phyloP scores from a whole-genome alignment of 1,284 basidiomycete species.

The Laetiporus sulphureus region DNA sequence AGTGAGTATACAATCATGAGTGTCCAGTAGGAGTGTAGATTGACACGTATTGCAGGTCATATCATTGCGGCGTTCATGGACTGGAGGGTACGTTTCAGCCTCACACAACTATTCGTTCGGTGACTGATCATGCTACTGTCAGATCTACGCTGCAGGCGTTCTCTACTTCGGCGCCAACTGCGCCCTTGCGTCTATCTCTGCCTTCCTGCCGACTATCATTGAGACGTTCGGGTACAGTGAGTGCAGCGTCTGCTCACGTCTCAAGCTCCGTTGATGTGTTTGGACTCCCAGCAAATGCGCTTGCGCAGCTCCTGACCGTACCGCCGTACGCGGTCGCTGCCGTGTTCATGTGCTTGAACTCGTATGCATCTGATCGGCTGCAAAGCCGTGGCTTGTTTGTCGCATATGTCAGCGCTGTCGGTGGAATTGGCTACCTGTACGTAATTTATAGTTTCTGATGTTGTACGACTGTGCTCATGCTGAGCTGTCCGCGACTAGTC shows the following conservation, averaged over 20 bases:
- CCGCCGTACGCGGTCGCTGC: slow-evolving; percentile 78
- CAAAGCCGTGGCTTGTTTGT: slow-evolving; percentile 67
- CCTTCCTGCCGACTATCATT: slow-evolving; percentile 83
- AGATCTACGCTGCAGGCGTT: slow-evolving; percentile 60
- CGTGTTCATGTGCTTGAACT: slow-evolving; percentile 56
- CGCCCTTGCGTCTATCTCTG: slow-evolving; percentile 72
- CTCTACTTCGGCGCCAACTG: slow-evolving; percentile 78
- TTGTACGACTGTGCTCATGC: neutral
- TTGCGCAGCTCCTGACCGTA: slow-evolving; percentile 68
- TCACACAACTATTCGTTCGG: neutral
- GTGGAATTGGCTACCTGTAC: slow-evolving; percentile 62
- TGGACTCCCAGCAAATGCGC: slow-evolving; percentile 35
- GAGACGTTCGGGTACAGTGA: slow-evolving; percentile 59
- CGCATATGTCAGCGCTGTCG: slow-evolving; percentile 39
- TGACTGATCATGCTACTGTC: slow-evolving; percentile 1
- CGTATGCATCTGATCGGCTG: slow-evolving; percentile 62
- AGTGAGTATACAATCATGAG: slow-evolving; percentile 31
- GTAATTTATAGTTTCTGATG: slow-evolving; percentile 16
- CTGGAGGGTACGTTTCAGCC: slow-evolving; percentile 49
- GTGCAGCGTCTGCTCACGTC: slow-evolving; percentile 12
- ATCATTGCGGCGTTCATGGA: slow-evolving; percentile 61
- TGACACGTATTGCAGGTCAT: slow-evolving; percentile 36
- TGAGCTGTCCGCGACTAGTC: slow-evolving; percentile 23
- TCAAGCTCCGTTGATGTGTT: too few species aligned
- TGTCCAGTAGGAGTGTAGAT: neutral